Base-by-base conservation (phyloP, 495 filamentous ascomycete species). In the Xylaria longipes region DNA sequence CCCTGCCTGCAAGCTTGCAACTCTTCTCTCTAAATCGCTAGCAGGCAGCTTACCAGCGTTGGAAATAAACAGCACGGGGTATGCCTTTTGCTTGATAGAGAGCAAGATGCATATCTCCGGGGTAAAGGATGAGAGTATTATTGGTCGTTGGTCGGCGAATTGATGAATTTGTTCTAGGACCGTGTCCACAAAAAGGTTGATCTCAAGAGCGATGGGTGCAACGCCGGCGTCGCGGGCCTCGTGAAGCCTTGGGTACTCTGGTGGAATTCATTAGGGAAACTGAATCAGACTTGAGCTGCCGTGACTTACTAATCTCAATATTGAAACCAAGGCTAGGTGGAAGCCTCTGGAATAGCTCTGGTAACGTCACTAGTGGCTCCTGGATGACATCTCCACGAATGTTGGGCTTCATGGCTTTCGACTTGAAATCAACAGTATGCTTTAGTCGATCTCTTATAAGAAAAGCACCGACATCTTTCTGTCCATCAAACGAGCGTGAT, bases 401-500 rank as follows among this genome's bases (percentile, higher is more conserved):
- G 69, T 85, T 84, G 0, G 77, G 73, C 62, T 84, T 84, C 68
- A 80, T 78, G 2, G 76, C 78, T 54, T 76, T 80, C 14, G 54
- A 66, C 37, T 75, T 76, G 68, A 77, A 78, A 33, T 83, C 80
- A n/a, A 75, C 69, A 27, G 82, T 84, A 48, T 78, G 74, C 39
- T 74, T 78, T 73, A 84, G 77, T n/a, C 82, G 72, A 4, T 81
- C 73, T 11, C 46, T 27, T 6, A 82, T 64, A n/a, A 74, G 65
- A 31, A 56, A 5, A 20, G 64, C 70, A 33, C 71, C 68, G 8
- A 39, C 3, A 15, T 62, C 58, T 39, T 41, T 62, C 91, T 92
- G 25, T 85, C 89, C 78, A 91, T 91, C 83, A 86, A 92, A 11
- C 25, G 74, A 74, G 25, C 74, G 46, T 37, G 72, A 67, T 37